These are phyloP conservation scores for Spathaspora gorwiae DNA, from an alignment of 805 yeast species.

Conservation along the genomic window DNA sequence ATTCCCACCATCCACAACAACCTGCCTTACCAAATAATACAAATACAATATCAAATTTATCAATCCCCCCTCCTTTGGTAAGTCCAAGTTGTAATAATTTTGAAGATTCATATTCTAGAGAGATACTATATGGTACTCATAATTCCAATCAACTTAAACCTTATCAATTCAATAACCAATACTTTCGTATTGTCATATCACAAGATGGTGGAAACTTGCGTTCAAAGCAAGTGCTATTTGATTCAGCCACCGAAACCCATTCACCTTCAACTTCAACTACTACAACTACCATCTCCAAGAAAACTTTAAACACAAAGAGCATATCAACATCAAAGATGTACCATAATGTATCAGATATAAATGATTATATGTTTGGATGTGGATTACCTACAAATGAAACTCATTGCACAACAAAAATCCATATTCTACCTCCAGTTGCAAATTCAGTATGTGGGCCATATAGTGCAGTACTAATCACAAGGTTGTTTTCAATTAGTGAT, in stretches of 20 bases:
- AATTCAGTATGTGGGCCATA: slow-evolving; percentile 26
- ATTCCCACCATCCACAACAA: slow-evolving; percentile 1
- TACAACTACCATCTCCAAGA: neutral
- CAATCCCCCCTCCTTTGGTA: neutral
- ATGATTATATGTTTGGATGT: slow-evolving; percentile 54
- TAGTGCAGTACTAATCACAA: slow-evolving; percentile 40
- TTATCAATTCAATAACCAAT: slow-evolving; percentile 21
- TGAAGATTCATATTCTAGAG: slow-evolving; percentile 44
- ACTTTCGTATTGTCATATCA: slow-evolving; percentile 41
- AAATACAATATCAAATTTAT: slow-evolving; percentile 3
- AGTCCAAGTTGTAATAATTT: slow-evolving; percentile 18
- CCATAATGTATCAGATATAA: slow-evolving; percentile 42
- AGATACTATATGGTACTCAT: slow-evolving; percentile 43
- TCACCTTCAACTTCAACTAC: neutral
- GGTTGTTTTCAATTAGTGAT: slow-evolving; percentile 39
- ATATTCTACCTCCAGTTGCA: slow-evolving; percentile 40
- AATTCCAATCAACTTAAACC: slow-evolving; percentile 24
- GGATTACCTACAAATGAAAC: slow-evolving; percentile 49
- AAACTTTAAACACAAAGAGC: slow-evolving; percentile 6
- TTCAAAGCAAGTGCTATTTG: slow-evolving; percentile 46
- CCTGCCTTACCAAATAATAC: neutral
- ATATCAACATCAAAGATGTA: slow-evolving; percentile 25
- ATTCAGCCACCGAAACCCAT: slow-evolving; percentile 21
- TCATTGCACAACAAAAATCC: slow-evolving; percentile 42
- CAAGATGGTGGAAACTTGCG: slow-evolving; percentile 50